Conservation (phyloP, 768 basidiomycete genomes). For the Boletus subcaerulescens region DNA sequence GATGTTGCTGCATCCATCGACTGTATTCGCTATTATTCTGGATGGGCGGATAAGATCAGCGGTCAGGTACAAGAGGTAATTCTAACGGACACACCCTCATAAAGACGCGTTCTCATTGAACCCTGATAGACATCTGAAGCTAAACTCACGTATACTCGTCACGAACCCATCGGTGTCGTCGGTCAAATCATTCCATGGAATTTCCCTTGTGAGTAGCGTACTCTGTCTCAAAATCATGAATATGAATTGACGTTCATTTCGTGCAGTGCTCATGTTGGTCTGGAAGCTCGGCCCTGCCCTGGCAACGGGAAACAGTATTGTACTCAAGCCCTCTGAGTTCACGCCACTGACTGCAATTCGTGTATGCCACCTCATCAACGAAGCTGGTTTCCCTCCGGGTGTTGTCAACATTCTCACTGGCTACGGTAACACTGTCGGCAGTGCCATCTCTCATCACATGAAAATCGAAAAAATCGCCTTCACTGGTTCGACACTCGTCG, state of each 20-base stretch:
- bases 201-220: slow-evolving; percentile 43
- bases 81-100: neutral
- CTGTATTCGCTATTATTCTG: slow-evolving; percentile 74
- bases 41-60: slow-evolving; percentile 87
- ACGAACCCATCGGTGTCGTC: slow-evolving; percentile 24
- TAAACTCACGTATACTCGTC: slow-evolving; percentile 15
- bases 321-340: slow-evolving; percentile 81
- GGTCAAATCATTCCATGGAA: slow-evolving; percentile 70
- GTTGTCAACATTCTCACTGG: slow-evolving; percentile 77
- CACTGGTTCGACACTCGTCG: slow-evolving; percentile 80
- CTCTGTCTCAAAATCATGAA: neutral
- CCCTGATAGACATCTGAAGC: slow-evolving; percentile 26
- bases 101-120: neutral
- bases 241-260: neutral
- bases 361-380: slow-evolving; percentile 48
- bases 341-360: slow-evolving; percentile 66
- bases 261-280: slow-evolving; percentile 52
- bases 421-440: slow-evolving; percentile 67
- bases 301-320: slow-evolving; percentile 72
- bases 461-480: slow-evolving; percentile 76
- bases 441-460: slow-evolving; percentile 67
- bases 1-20: slow-evolving; percentile 41
- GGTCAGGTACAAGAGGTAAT: slow-evolving; percentile 67
- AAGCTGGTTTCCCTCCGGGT: slow-evolving; percentile 76
- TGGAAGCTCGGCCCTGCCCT: slow-evolving; percentile 80